phyloP scores from a whole-genome alignment of 306 rosid genomes.

The Lathyrus tuberosus region DNA sequence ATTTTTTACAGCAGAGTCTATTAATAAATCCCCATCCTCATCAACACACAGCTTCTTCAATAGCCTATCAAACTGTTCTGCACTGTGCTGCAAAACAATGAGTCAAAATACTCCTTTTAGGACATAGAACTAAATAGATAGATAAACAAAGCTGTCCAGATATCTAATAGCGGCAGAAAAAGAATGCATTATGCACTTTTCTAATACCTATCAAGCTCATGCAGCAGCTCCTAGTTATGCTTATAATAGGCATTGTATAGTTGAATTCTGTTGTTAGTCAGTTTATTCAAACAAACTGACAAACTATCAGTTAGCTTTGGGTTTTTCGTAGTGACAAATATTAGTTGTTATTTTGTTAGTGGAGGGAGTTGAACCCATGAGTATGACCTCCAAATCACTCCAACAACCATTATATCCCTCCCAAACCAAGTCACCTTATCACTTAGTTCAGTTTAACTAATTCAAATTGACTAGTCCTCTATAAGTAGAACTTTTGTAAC shows the following conservation, averaged over 20 bases:
- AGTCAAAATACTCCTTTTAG: constrained; percentile 45
- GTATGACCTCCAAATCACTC: not conserved
- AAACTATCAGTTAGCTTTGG: not conserved
- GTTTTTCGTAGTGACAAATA: not conserved
- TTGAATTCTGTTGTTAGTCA: not conserved
- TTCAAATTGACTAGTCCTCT: not conserved
- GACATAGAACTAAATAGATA: constrained; percentile 29
- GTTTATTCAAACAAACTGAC: not conserved
- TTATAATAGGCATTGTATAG: not conserved
- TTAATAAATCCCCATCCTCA: constrained; percentile 93
- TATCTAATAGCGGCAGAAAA: constrained; percentile 27
- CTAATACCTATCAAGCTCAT: not conserved
- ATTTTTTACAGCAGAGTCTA: constrained; percentile 90
- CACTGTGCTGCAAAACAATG: constrained; percentile 92
- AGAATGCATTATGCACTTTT: constrained; percentile 26
- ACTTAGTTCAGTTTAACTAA: constrained; percentile 1
- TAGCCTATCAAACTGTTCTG: constrained; percentile 89
- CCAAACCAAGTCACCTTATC: not conserved
- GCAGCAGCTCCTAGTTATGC: not conserved
- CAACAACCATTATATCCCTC: not conserved
- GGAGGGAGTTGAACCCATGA: not conserved
- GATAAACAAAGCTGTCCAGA: constrained; percentile 20
- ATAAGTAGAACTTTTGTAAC: constrained; percentile 10
- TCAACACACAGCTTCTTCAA: constrained; percentile 92
- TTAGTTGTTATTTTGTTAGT: not conserved